A percentile compares a stretch with the other conserved stretches of the same genome.
Evolutionary conservation across 2,329 filamentous ascomycete genomes (phyloP).

Genomic region (Penicillium sp.): DNA sequence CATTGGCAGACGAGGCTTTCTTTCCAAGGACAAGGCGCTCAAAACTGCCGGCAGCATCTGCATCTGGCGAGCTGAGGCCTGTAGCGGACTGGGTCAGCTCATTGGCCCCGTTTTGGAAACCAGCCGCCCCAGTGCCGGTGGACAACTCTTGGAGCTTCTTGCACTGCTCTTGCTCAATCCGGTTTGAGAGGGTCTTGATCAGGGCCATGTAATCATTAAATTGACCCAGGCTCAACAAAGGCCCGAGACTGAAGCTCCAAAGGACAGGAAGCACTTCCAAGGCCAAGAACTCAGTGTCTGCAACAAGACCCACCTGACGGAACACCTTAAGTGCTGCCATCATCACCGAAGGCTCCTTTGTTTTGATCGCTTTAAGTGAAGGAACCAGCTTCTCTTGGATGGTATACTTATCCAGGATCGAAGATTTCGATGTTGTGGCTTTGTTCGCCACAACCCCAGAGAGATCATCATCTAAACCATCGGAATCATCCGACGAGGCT

Average conservation of each 20-base stretch:
- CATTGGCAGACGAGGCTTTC: conserved; percentile 38
- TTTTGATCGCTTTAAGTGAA: conserved; percentile 88
- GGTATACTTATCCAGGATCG: conserved; percentile 92
- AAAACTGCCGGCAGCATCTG: conserved; percentile 69
- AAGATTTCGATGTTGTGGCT: conserved; percentile 67
- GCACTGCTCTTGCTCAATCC: conserved; percentile 85
- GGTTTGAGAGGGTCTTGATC: conserved; percentile 75
- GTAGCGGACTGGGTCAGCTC: conserved; percentile 28
- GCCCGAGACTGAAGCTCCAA: conserved; percentile 89
- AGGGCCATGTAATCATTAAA: conserved; percentile 89
- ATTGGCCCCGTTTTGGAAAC: conserved; percentile 38
- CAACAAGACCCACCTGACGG: conserved; percentile 75
- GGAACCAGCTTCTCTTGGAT: conserved; percentile 98
- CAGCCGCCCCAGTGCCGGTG: conserved; percentile 55
- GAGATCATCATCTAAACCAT: conserved; percentile 65
- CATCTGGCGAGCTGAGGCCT: conserved; percentile 46
- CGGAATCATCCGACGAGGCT: conserved; percentile 58
- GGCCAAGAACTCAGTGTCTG: conserved; percentile 87
- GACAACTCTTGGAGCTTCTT: conserved; percentile 84
- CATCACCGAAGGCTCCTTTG: conserved; percentile 97
- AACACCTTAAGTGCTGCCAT: conserved; percentile 86
- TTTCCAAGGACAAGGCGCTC: conserved; percentile 85
- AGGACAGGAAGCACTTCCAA: conserved; percentile 86
- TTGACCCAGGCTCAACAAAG: conserved; percentile 80
- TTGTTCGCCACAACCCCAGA: conserved; percentile 59